Conservation (phyloP, 495 filamentous ascomycete genomes). For the Penicillium ucsense region DNA sequence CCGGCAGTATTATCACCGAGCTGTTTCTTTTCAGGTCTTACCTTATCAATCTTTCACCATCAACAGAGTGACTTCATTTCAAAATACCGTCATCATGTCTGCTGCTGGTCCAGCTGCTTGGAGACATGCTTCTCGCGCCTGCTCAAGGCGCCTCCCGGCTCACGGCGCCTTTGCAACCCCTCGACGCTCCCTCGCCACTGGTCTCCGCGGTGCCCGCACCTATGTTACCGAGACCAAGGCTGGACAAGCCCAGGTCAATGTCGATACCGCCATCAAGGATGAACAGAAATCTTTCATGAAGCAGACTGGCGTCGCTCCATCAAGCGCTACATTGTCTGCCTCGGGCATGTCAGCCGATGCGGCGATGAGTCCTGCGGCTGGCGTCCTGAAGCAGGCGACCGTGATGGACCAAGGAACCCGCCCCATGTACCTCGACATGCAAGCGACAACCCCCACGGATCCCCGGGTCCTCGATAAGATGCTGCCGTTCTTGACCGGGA, state of each 20-base stretch:
- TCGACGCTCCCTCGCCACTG: constrained; percentile 33
- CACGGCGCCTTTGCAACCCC: constrained; percentile 34
- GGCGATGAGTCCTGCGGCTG: constrained; percentile 72
- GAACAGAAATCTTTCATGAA: constrained; percentile 72
- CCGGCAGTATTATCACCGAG: not conserved
- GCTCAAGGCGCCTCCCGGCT: constrained; percentile 43
- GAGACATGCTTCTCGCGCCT: constrained; percentile 69
- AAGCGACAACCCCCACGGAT: constrained; percentile 94
- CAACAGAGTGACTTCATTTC: not conserved
- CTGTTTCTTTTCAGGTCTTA: not conserved
- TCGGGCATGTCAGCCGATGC: constrained; percentile 51
- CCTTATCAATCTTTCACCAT: too few species aligned
- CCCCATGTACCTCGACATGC: constrained; percentile 97
- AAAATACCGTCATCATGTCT: constrained; percentile 49
- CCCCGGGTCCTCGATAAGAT: constrained; percentile 93
- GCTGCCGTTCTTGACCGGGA: constrained; percentile 85
- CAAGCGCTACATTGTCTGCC: constrained; percentile 45
- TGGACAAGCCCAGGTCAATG: constrained; percentile 69
- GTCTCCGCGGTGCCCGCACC: constrained; percentile 31
- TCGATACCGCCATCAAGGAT: constrained; percentile 71
- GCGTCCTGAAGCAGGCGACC: constrained; percentile 84
- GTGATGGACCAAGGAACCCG: constrained; percentile 89
- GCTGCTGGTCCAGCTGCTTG: constrained; percentile 59
- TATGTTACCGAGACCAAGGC: constrained; percentile 83
- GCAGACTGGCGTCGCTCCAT: constrained; percentile 55